Conservation (phyloP, 306 rosid genomes). For the Heteromeles arbutifolia region DNA sequence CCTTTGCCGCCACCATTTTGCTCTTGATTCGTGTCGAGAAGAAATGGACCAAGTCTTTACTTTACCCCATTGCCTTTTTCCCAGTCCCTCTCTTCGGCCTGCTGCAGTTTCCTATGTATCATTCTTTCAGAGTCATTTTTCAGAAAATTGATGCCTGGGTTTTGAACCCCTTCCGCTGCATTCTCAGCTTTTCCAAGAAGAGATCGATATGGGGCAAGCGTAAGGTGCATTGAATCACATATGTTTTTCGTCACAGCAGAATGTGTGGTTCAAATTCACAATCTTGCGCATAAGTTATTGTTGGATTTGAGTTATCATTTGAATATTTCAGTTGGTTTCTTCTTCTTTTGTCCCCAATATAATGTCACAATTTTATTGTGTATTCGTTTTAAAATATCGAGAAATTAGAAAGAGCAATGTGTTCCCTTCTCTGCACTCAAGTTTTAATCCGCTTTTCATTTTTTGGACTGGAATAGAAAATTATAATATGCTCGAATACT, state of each 20-base stretch:
- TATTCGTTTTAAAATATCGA: no score
- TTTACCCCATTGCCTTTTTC: conserved; percentile 20
- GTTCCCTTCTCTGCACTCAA: no score
- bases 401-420: no score
- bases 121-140: neutral
- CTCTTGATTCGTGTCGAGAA: conserved; percentile 3
- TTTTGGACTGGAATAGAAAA: no score
- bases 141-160: neutral
- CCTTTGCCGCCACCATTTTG: conserved; percentile 30
- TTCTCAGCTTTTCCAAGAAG: neutral
- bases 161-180: neutral
- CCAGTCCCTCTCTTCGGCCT: neutral
- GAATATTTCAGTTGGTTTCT: no score
- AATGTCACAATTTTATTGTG: no score
- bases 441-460: neutral
- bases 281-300: neutral
- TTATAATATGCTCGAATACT: neutral
- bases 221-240: neutral
- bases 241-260: no score
- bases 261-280: neutral
- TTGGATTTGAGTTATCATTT: no score
- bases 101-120: neutral
- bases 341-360: no score
- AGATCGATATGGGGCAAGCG: neutral
- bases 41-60: conserved; percentile 8